phyloP scores from a whole-genome alignment of 2,329 filamentous ascomycete species.

The Pyrenochaeta sp. region DNA sequence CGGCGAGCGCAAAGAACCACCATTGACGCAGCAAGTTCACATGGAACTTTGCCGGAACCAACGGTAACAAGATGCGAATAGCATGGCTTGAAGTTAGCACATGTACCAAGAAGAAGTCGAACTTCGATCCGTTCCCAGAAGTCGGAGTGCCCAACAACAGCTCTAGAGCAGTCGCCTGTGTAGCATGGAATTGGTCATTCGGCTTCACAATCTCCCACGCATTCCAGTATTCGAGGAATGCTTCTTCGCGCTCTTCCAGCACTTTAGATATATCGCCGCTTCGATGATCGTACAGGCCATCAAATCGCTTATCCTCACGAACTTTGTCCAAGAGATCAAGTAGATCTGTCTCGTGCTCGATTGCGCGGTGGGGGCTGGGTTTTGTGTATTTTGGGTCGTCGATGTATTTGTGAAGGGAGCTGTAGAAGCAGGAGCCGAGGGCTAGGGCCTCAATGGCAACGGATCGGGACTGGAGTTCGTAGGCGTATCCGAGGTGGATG shows the following conservation, averaged over 20 bases:
- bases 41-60: slow-evolving; percentile 77
- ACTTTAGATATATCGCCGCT: slow-evolving; percentile 73
- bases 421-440: slow-evolving; percentile 69
- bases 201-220: slow-evolving; percentile 77
- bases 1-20: slow-evolving; percentile 83
- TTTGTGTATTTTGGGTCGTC: slow-evolving; percentile 77
- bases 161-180: slow-evolving; percentile 65
- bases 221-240: slow-evolving; percentile 89
- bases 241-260: slow-evolving; percentile 72
- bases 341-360: slow-evolving; percentile 63
- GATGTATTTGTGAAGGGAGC: slow-evolving; percentile 66
- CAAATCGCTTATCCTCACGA: slow-evolving; percentile 72
- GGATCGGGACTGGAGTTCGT: slow-evolving; percentile 84
- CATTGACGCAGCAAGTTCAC: slow-evolving; percentile 80
- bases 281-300: slow-evolving; percentile 68
- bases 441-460: slow-evolving; percentile 88
- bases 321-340: slow-evolving; percentile 77
- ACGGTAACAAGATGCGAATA: slow-evolving; percentile 81
- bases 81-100: slow-evolving; percentile 83
- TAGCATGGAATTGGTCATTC: slow-evolving; percentile 76
- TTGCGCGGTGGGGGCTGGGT: slow-evolving; percentile 61
- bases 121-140: slow-evolving; percentile 57
- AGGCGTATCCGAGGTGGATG: slow-evolving; percentile 95
- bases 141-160: slow-evolving; percentile 64
- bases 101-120: slow-evolving; percentile 86